These are phyloP conservation scores for Kandelia obovata DNA, from an alignment of 345 rosid species.

Conservation along the genomic window DNA sequence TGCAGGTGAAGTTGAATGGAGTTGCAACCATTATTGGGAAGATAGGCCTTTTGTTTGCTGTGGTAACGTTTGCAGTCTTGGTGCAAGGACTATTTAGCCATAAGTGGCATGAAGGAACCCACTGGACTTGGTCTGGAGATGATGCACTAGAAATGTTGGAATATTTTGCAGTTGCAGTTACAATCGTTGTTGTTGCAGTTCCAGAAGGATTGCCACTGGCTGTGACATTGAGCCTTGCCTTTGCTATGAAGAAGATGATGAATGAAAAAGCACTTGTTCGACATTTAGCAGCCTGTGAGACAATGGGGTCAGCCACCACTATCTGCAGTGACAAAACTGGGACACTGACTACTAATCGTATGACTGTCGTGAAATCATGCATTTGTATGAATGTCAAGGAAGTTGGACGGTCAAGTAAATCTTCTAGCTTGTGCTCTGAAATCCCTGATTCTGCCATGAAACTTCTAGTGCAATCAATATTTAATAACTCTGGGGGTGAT, in stretches of 20 bases:
- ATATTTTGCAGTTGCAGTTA: constrained; percentile 84
- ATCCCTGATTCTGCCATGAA: constrained; percentile 53
- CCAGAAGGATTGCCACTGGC: constrained; percentile 96
- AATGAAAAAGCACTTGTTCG: constrained; percentile 91
- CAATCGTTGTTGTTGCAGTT: constrained; percentile 94
- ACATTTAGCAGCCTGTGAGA: constrained; percentile 91
- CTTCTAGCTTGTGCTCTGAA: constrained; percentile 51
- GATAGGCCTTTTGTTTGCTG: constrained; percentile 75
- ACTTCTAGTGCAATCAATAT: constrained; percentile 71
- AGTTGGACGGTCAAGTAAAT: constrained; percentile 30
- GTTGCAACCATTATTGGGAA: constrained; percentile 90
- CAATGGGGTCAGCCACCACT: constrained; percentile 95
- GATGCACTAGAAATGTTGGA: constrained; percentile 73
- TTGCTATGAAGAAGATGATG: constrained; percentile 99
- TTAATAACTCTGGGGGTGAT: constrained; percentile 87
- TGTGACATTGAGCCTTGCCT: constrained; percentile 93
- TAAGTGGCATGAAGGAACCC: constrained; percentile 45
- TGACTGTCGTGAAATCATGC: constrained; percentile 91
- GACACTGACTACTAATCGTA: constrained; percentile 82
- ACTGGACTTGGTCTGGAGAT: constrained; percentile 71
- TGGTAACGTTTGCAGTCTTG: constrained; percentile 77
- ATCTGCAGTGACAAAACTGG: constrained; percentile 96
- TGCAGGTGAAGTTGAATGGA: constrained; percentile 91
- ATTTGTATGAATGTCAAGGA: constrained; percentile 64
- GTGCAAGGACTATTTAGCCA: constrained; percentile 64